Evolutionary conservation across 805 yeast species (phyloP).

Genomic region (Candida germanica): DNA sequence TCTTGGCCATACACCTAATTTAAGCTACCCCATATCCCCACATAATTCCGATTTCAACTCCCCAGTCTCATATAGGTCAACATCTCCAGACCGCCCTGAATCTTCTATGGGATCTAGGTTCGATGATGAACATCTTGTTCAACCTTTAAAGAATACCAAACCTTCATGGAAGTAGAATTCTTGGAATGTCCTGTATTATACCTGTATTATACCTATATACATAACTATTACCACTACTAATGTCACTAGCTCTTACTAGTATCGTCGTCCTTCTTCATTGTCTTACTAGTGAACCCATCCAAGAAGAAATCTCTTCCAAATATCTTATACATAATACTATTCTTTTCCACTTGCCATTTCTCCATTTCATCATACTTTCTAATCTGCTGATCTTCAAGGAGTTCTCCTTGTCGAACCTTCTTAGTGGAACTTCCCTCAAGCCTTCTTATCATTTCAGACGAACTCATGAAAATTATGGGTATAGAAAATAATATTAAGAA

Average conservation of each 20-base stretch:
- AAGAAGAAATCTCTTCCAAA: conserved; percentile 42
- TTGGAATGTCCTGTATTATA: conserved; percentile 3
- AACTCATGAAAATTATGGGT: conserved; percentile 33
- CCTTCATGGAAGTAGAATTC: conserved; percentile 17
- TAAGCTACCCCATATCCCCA: conserved; percentile 6
- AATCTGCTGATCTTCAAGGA: conserved; percentile 28
- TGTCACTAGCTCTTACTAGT: too few species aligned
- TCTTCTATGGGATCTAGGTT: conserved; percentile 34
- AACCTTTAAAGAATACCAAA: conserved; percentile 16
- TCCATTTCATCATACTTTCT: conserved; percentile 37
- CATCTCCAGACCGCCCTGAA: conserved; percentile 34
- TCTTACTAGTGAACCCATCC: conserved; percentile 43
- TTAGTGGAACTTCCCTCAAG: conserved; percentile 41
- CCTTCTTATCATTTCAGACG: conserved; percentile 33
- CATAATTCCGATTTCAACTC: conserved; percentile 7
- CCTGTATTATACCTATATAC: too few species aligned
- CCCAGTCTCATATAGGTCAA: conserved; percentile 12
- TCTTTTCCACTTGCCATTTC: conserved; percentile 38
- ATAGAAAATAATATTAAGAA: conserved; percentile 36
- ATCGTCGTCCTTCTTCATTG: conserved; percentile 22
- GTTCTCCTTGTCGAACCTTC: conserved; percentile 39
- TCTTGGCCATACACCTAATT: conserved; percentile 8
- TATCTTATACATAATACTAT: conserved; percentile 33
- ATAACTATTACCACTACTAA: too few species aligned
- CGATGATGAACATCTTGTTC: conserved; percentile 30